These are phyloP conservation scores for Quercus ilex DNA, from an alignment of 306 rosid genomes.

Conservation along the genomic window DNA sequence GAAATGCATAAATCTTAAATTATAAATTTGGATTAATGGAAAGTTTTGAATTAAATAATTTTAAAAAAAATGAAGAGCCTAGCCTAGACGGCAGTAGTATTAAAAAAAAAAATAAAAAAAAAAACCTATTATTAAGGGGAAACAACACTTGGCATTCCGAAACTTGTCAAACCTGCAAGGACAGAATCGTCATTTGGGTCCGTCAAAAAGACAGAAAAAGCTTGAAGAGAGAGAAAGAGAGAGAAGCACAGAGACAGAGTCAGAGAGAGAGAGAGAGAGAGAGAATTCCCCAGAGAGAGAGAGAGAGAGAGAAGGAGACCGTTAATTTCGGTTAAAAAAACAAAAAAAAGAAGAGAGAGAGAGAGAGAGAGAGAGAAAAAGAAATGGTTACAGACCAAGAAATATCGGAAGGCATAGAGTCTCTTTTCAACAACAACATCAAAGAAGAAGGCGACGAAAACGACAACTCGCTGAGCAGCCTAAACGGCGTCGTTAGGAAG, in stretches of 20 bases:
- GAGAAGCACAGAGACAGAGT: conserved; percentile 12
- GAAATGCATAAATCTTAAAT: too few relatives aligned
- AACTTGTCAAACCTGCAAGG: not conserved
- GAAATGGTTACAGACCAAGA: conserved; percentile 69
- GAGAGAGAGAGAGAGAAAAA: not conserved
- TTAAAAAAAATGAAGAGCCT: too few relatives aligned
- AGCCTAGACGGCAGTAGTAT: too few relatives aligned
- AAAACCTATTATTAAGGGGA: too few relatives aligned
- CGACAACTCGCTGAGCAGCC: conserved; percentile 23
- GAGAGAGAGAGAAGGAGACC: conserved; percentile 8
- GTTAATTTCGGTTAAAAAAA: conserved; percentile 34
- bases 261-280: conserved; percentile 17
- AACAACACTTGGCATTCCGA: not conserved
- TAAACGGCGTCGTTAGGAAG: conserved; percentile 58
- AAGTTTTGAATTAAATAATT: too few relatives aligned
- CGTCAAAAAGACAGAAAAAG: not conserved
- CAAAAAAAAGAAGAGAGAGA: too few relatives aligned
- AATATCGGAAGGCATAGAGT: conserved; percentile 55
- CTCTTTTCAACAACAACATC: conserved; percentile 49
- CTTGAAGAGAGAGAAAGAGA: conserved; percentile 21
- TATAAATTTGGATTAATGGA: too few relatives aligned
- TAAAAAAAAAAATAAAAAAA: too few relatives aligned
- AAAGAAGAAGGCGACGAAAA: conserved; percentile 5
- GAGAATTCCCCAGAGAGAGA: not conserved
- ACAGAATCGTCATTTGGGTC: conserved; percentile 20